phyloP scores from a whole-genome alignment of 192 early-diverging fungal species.

The Backusella sp. region DNA sequence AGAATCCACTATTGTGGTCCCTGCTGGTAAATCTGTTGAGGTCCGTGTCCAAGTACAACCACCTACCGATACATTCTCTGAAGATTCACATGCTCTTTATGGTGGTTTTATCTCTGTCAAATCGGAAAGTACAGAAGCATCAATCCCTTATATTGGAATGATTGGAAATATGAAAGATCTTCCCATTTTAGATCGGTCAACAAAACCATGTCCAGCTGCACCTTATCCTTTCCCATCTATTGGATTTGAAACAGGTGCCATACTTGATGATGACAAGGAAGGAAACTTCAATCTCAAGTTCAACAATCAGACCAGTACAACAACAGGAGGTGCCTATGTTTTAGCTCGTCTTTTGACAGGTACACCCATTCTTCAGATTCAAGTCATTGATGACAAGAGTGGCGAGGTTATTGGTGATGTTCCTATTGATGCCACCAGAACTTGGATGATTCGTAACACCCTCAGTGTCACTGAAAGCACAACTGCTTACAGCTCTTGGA shows the following conservation, averaged over 20 bases:
- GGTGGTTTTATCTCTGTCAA: slow-evolving; percentile 38
- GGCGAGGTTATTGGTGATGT: slow-evolving; percentile 19
- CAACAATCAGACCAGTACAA: background rate
- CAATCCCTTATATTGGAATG: slow-evolving; percentile 45
- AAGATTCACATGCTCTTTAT: slow-evolving; percentile 31
- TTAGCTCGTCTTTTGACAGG: slow-evolving; percentile 23
- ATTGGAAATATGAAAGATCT: slow-evolving; percentile 40
- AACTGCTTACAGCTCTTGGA: slow-evolving; percentile 17
- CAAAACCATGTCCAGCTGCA: background rate
- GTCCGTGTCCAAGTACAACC: slow-evolving; percentile 18
- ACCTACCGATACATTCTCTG: slow-evolving; percentile 25
- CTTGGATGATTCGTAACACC: slow-evolving; percentile 18
- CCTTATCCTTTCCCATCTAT: slow-evolving; percentile 31
- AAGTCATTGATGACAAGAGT: slow-evolving; percentile 13
- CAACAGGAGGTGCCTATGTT: slow-evolving; percentile 10
- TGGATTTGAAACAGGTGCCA: slow-evolving; percentile 2
- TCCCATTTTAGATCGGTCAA: slow-evolving; percentile 33
- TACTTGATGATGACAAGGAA: background rate
- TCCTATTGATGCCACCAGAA: slow-evolving; percentile 13
- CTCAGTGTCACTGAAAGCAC: background rate
- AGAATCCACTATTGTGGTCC: background rate
- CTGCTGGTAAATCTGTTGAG: background rate
- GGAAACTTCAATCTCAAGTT: background rate
- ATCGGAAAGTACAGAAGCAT: slow-evolving; percentile 8
- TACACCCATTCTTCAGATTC: slow-evolving; percentile 21